A percentile compares a stretch with the other conserved stretches of the same genome.
phyloP scores from a whole-genome alignment of 805 yeast species.

The Schwanniomyces polymorphus region DNA sequence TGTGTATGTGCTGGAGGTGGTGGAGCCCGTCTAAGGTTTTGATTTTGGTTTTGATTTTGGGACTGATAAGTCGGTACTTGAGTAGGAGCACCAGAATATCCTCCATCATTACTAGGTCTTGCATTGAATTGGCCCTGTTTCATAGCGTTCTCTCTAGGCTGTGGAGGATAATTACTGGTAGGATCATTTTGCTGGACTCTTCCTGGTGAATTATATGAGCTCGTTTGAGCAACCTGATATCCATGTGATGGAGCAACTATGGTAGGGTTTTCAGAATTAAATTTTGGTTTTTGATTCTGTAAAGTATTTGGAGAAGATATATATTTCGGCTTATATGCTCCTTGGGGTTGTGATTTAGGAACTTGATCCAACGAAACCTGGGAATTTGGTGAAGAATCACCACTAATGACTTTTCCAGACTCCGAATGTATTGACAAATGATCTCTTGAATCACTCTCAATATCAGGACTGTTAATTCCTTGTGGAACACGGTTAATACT shows the following conservation, averaged over 20 bases:
- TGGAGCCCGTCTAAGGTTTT: background rate
- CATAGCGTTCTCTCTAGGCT: background rate
- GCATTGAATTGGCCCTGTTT: background rate
- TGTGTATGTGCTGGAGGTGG: constrained; percentile 9
- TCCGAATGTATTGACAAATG: constrained; percentile 26
- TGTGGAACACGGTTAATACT: constrained; percentile 14
- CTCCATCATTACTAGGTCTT: background rate
- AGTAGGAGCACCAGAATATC: background rate
- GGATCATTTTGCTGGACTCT: background rate
- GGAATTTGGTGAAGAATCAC: constrained; percentile 15
- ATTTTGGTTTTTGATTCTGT: constrained; percentile 10
- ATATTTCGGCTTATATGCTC: constrained; percentile 22
- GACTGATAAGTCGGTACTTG: background rate
- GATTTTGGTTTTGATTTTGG: too few species aligned
- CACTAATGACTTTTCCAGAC: constrained; percentile 18
- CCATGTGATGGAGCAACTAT: constrained; percentile 3
- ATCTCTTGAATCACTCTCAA: constrained; percentile 7
- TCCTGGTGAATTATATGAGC: background rate
- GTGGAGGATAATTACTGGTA: background rate
- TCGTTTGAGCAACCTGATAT: background rate
- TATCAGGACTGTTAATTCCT: constrained; percentile 16
- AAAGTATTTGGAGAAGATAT: constrained; percentile 32
- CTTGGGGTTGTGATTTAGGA: background rate
- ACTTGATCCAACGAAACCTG: constrained; percentile 7
- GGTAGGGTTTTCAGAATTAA: background rate